Base-by-base conservation (phyloP, 2,329 filamentous ascomycete species). In the Pestalotiopsis sp. region DNA sequence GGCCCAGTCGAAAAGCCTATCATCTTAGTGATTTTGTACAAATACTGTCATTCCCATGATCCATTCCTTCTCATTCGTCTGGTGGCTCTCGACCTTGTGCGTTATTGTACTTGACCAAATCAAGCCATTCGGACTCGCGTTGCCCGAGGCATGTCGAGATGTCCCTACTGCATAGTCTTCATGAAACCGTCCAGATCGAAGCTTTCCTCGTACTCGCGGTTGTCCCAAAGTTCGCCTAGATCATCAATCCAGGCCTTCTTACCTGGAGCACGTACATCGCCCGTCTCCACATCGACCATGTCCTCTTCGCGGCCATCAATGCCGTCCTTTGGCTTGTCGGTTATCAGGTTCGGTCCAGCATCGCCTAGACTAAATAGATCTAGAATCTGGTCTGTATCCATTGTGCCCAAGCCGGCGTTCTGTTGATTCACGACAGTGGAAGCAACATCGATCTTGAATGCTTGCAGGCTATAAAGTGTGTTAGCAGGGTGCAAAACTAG, bases 371-470 rank as follows among this genome's bases (percentile, higher is more conserved):
- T 98, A 85, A 99, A 99, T 61, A 99, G 88, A 77, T 99, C 96
- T 3, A 99, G 88, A 70, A 99, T 97, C 81, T 99, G 95, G 77
- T 98, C 96, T 52, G 97, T 99, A 80, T 98, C 95, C 96, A 99
- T 99, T 14, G 94, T 81, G 66, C 88, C 92, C 1, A 99, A 83
- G 1, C 96, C 96, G 1, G 96, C 95, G 75, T 99, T 99, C 82
- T 99, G 96, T 82, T 99, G 96, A 80, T 99, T 99, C 73, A 99
- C 97, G 5, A 99, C 96, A 0, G 97, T 99, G 65, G 93, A 97
- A 57, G 96, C 97, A 23, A 99, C 95, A 80, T 99, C 96, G 76
- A 99, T 97, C 86, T 99, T 99, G 91, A 99, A 99, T 65, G 96
- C 92, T 89, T 99, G 96, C 68, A 99, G 90, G 77, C 93, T 78